Conservation (phyloP, 2,329 filamentous ascomycete species). For the Nigrospora osmanthi region DNA sequence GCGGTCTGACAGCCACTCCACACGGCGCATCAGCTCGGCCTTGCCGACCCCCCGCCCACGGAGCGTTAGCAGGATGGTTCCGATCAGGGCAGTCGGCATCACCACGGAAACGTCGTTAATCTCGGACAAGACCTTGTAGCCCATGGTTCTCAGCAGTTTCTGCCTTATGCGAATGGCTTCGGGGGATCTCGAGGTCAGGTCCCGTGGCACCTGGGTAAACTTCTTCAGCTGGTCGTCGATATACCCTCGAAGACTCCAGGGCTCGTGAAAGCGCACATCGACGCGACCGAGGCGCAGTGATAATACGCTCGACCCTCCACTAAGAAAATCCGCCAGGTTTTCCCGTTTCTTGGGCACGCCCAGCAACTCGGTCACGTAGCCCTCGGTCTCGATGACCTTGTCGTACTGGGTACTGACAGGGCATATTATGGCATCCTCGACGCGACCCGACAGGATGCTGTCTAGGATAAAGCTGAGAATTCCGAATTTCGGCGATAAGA, state of each 20-base stretch:
- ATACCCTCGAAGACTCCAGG: conserved; percentile 83
- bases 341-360: conserved; percentile 95
- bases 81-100: conserved; percentile 95
- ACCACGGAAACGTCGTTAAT: conserved; percentile 96
- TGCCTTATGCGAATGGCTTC: conserved; percentile 50
- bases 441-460: conserved; percentile 77
- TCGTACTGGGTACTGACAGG: conserved; percentile 97
- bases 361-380: conserved; percentile 88
- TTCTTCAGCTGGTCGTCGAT: conserved; percentile 67
- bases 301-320: conserved; percentile 73
- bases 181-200: conserved; percentile 37
- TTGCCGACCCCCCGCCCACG: conserved; percentile 88
- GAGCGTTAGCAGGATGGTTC: conserved; percentile 85
- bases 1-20: conserved; percentile 82
- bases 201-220: conserved; percentile 41
- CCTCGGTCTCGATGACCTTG: conserved; percentile 97
- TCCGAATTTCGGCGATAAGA: conserved; percentile 90
- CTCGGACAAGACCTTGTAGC: conserved; percentile 85
- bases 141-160: conserved; percentile 74
- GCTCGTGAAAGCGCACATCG: conserved; percentile 92
- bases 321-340: conserved; percentile 84
- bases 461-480: conserved; percentile 90
- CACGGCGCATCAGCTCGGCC: conserved; percentile 72
- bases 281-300: conserved; percentile 85
- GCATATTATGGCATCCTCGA: conserved; percentile 86